These are phyloP conservation scores for Naganishia randhawae DNA, from an alignment of 768 basidiomycete genomes.

Conservation along the genomic window DNA sequence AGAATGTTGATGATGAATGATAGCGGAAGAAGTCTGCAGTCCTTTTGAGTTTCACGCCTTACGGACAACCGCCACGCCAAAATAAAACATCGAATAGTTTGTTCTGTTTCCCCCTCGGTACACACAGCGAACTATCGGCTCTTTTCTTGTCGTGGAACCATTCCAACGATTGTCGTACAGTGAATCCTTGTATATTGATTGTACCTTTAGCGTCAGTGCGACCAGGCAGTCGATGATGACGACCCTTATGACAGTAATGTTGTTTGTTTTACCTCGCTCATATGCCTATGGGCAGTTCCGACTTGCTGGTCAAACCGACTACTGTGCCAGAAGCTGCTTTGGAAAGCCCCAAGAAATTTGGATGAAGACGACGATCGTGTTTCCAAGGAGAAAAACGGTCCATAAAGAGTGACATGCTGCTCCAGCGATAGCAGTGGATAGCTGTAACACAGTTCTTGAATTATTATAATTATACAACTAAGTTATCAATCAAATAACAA, in stretches of 20 bases:
- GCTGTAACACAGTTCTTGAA: slow-evolving; percentile 6
- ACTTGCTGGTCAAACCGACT: background rate
- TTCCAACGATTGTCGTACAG: background rate
- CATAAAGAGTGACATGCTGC: no score
- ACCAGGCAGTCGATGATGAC: background rate
- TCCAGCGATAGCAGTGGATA: background rate
- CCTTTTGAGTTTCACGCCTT: background rate
- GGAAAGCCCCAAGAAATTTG: no score
- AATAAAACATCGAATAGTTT: background rate
- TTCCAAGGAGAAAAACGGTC: no score
- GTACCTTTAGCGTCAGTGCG: background rate
- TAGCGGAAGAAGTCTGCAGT: background rate
- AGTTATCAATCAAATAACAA: slow-evolving; percentile 2
- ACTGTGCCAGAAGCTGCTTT: no score
- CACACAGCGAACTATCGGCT: background rate
- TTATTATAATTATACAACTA: slow-evolving; percentile 19
- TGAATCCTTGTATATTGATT: background rate
- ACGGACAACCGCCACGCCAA: background rate
- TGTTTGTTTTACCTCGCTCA: background rate
- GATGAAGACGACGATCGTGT: no score
- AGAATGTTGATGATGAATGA: background rate
- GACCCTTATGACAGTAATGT: slow-evolving; percentile 6
- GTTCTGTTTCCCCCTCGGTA: background rate
- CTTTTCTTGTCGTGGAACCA: background rate
- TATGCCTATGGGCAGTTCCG: background rate